phyloP scores from a whole-genome alignment of 768 basidiomycete species.

The Mycena galericulata region DNA sequence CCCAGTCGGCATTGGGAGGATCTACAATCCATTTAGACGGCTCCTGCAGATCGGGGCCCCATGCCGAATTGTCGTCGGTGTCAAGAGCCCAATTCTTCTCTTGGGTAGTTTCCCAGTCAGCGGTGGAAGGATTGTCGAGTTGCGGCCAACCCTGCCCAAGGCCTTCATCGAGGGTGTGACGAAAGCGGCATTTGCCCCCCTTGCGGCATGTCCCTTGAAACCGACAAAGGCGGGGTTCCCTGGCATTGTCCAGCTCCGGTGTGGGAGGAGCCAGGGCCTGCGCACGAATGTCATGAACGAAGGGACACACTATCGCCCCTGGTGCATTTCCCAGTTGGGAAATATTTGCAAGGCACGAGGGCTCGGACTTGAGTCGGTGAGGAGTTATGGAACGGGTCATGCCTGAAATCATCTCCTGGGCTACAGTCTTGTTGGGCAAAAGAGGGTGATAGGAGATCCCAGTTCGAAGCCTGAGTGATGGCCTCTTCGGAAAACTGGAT shows the following conservation, averaged over 20 bases:
- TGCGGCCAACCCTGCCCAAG: not conserved
- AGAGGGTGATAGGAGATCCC: not conserved
- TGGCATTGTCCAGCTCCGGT: not conserved
- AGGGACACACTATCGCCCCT: conserved; percentile 1
- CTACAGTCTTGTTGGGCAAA: not conserved
- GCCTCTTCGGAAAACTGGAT: conserved; percentile 18
- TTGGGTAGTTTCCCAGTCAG: not conserved
- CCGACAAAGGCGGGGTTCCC: not conserved
- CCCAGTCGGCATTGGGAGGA: too few relatives aligned
- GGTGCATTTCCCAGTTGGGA: conserved; percentile 12
- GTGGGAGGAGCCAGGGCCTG: not conserved
- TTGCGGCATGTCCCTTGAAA: conserved; percentile 18
- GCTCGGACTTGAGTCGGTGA: not conserved
- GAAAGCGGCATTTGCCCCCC: conserved; percentile 12
- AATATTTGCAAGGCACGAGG: conserved; percentile 22
- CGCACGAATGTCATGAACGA: conserved; percentile 18
- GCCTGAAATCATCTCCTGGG: not conserved
- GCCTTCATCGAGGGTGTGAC: not conserved
- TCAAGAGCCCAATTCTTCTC: too few relatives aligned
- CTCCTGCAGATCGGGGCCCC: too few relatives aligned
- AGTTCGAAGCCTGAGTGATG: conserved; percentile 6
- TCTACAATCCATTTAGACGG: too few relatives aligned
- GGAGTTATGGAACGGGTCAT: not conserved
- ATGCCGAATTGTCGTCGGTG: too few relatives aligned
- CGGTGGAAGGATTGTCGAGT: not conserved